Base-by-base conservation (phyloP, 352 stramenopile species). In the Phytophthora hybrid region DNA sequence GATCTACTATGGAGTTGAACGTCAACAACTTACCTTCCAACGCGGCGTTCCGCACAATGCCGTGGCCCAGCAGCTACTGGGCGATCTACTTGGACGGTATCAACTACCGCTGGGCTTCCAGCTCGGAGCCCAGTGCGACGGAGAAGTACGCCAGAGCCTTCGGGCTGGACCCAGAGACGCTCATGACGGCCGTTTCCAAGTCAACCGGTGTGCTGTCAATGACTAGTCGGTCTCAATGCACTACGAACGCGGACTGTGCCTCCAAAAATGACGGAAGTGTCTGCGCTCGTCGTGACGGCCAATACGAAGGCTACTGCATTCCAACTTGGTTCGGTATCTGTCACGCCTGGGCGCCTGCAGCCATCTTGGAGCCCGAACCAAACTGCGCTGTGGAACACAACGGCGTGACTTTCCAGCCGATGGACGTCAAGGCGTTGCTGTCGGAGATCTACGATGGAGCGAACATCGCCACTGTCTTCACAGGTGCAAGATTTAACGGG, bases 31-130 rank as follows among this genome's bases (percentile, higher is more conserved):
- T 82, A 8, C 57, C 60, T 21, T 47, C 59, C 0, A 64, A 53
- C 55, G 76, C 59, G 3, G 67, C 62, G 14, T 82, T 69, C 44
- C 60, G 72, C 44, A 55, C 73, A 19, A 82, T 76, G 59, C 81
- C 79, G 26, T 89, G 82, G 82, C 82, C 82, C 7, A 80, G 79
- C 37, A 89, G 81, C 64, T 92, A 92, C 73, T 92, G 81, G 81
- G 80, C 85, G 3, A 72, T 75, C 34, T 92, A 87, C 71, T 55
- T 78, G 11, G 85, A 92, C 69, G 77, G 85, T 47, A 92, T 92
- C 76, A 92, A 92, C 76, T 78, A 78, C 69, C 70, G 60, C 13
- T 86, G 82, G 82, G 69, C 59, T 19, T 69, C 67, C 10, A 68
- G 29, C 21, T 68, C 47, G 7, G 63, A 81, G 16, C 62, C 55